Evolutionary conservation across 768 basidiomycete genomes (phyloP), one percentile per base, ranked within the genome.

Genomic region (Leccinum rimulosum): DNA sequence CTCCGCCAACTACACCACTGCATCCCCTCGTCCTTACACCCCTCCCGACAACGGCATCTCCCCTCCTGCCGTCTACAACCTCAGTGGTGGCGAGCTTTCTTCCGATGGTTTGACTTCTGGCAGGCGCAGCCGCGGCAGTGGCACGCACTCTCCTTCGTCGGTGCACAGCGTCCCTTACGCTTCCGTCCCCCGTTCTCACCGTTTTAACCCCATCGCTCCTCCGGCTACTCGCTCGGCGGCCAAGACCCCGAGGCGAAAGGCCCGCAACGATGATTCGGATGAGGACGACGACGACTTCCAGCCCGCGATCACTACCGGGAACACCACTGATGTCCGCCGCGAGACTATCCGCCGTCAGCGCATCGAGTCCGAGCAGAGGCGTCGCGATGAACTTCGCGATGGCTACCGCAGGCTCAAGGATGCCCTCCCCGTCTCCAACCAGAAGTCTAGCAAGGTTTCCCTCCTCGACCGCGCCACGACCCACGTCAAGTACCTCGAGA

Each of bases 391-490:
- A 76, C 89, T 96, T 71, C 82, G 94, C 57, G 93, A 96, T 58
- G 93, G 92, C 60, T 96, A 95, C 76, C 84, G 87, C 66, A 84
- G 89, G 59, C 86, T 96, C 77, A 93, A 93, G 84, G 89, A 93
- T 68, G 88, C 87, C 57, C 86, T 96, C 66, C 94, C 94, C 30
- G 81, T 87, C 60, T 90, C 88, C 50, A 94, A 93, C 79, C 92
- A 95, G 82, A 92, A 94, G 81, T 87, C 91, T 10, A 92, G 89
- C 83, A 96, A 96, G 78, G 90, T 93, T 55, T 91, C 87, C 62
- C 79, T 95, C 57, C 83, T 96, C 66, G 94, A 95, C 68, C 86
- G 93, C 69, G 90, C 93, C 45, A 91, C 90, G 63, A 86, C 84
- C 55, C 91, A 95, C 76, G 89, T 95, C 79, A 84, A 86, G 76